Conservation (phyloP, 441 rosid species). For the Arabidopsis lyrata region DNA sequence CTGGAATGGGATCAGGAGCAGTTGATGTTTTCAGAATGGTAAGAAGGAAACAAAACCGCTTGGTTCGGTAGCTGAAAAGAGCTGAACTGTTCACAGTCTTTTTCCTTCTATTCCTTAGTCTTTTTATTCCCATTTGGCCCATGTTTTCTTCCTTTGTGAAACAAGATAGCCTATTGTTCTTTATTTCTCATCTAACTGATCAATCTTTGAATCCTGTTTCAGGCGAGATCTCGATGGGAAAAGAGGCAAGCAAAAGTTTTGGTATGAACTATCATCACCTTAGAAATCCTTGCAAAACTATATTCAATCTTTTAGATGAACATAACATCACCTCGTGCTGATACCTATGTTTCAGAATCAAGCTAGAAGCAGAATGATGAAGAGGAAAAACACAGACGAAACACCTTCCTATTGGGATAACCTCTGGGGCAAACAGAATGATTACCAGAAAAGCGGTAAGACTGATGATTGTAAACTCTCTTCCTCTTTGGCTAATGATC, state of each 20-base stretch:
- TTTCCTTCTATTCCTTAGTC: not conserved
- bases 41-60: conserved; percentile 34
- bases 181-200: conserved; percentile 19
- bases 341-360: conserved; percentile 58
- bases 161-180: not conserved
- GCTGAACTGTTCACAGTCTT: conserved; percentile 4
- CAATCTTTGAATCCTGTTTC: conserved; percentile 39
- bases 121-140: not conserved
- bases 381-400: conserved; percentile 58
- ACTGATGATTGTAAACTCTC: conserved; percentile 11
- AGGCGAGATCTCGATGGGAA: conserved; percentile 94
- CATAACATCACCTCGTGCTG: not conserved
- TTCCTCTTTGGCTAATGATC: conserved; percentile 10
- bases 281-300: not conserved
- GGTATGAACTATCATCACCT: conserved; percentile 57
- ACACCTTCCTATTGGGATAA: conserved; percentile 72
- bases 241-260: conserved; percentile 89
- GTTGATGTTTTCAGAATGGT: conserved; percentile 90
- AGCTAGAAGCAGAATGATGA: conserved; percentile 81
- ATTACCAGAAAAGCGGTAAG: conserved; percentile 68
- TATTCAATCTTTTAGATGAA: conserved; percentile 1
- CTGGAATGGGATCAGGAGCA: conserved; percentile 91
- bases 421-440: conserved; percentile 69
- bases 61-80: not conserved
- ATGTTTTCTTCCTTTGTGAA: conserved; percentile 4